Percentiles rank a stretch among this genome's conserved stretches.
Evolutionary conservation across 176 grass and related monocot genomes (phyloP).

Genomic region (Zea mays): DNA sequence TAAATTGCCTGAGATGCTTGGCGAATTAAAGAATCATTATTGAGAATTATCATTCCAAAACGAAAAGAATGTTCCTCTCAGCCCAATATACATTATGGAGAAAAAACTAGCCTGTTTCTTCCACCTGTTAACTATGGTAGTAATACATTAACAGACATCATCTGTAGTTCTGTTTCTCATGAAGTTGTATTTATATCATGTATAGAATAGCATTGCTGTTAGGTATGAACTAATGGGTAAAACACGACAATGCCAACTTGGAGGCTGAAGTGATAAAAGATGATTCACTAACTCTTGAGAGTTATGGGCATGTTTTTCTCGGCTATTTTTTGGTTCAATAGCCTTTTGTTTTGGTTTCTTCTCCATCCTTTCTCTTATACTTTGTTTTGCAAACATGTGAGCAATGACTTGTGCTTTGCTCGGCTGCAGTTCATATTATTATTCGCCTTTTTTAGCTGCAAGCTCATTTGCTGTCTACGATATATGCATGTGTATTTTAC

Average conservation of each 20-base stretch:
- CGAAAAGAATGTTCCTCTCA: background rate
- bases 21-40: background rate
- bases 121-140: background rate
- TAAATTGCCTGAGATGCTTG: background rate
- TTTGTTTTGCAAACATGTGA: constrained; percentile 8
- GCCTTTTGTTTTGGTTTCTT: background rate
- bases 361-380: background rate
- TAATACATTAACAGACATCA: background rate
- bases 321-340: background rate
- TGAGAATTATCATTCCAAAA: background rate
- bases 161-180: background rate
- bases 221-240: background rate
- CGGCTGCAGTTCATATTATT: constrained; percentile 5
- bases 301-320: background rate
- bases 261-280: background rate
- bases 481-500: constrained; percentile 9
- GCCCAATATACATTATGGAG: background rate
- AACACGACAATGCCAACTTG: background rate
- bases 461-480: constrained; percentile 3
- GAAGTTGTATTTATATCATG: background rate
- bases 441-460: background rate
- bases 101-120: background rate
- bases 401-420: background rate
- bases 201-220: background rate
- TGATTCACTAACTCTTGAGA: background rate